Evolutionary conservation across 371 early-diverging fungal species (phyloP).

Genomic region (Rhizopus stolonifer): DNA sequence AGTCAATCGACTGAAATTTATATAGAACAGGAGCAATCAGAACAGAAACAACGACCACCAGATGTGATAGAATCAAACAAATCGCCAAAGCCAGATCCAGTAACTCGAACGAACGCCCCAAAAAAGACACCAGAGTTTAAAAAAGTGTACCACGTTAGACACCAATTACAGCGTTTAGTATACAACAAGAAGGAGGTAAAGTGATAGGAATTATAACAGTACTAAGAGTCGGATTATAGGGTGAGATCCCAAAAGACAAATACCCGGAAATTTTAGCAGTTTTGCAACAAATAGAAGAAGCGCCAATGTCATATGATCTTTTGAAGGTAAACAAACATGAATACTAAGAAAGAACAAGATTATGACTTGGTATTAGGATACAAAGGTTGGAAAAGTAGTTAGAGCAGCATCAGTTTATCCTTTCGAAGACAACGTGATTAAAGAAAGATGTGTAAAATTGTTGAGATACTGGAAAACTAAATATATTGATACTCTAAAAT

Average conservation of each 20-base stretch:
- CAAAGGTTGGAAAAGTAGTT: constrained; percentile 43
- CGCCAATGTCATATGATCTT: constrained; percentile 27
- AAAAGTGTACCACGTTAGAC: constrained; percentile 42
- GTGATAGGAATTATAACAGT: no score
- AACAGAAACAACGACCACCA: constrained; percentile 38
- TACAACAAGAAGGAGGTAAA: no score
- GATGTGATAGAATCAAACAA: constrained; percentile 41
- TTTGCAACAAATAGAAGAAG: constrained; percentile 32
- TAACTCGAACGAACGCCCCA: constrained; percentile 6
- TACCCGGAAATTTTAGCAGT: constrained; percentile 27
- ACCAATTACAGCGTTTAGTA: constrained; percentile 44
- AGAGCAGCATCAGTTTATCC: constrained; percentile 29
- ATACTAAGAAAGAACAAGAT: neutral
- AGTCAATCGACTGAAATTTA: constrained; percentile 23
- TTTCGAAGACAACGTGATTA: constrained; percentile 31
- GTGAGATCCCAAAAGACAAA: constrained; percentile 30
- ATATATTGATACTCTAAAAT: no score
- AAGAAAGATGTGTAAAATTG: constrained; percentile 25
- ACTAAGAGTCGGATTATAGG: no score
- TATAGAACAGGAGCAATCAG: constrained; percentile 26
- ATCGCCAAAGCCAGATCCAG: constrained; percentile 20
- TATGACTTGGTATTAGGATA: constrained; percentile 18
- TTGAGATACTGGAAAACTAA: constrained; percentile 31
- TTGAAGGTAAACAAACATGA: constrained; percentile 24
- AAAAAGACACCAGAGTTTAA: constrained; percentile 32